Base-by-base conservation (phyloP, 441 rosid genomes). In the Omphalea diandra region DNA sequence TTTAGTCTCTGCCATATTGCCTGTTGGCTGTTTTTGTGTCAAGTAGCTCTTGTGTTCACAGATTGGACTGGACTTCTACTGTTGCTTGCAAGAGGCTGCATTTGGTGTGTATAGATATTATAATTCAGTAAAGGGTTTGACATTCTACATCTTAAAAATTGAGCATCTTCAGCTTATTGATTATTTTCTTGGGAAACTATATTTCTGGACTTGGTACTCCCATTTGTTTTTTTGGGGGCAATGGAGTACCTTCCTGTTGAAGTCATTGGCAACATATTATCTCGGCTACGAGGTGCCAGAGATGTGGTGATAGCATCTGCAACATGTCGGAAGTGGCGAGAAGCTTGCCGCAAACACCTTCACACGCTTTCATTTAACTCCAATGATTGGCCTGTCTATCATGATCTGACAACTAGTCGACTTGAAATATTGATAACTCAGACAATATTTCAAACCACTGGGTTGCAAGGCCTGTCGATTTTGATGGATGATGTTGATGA, bases 261-360 rank as follows among this genome's bases (percentile, higher is more conserved):
- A 80, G 87, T 91, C 3, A 72, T 89, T 63, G 95, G 93, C n/a
- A 86, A 84, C 68, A 85, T 91, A 62, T 66, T 89, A 38, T 91
- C 93, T 26, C 79, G 73, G 17, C 82, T 89, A 12, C 71, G 65
- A n/a, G 87, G 80, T 20, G 93, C 93, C 6, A 71, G 91, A 0
- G 90, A 87, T 67, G 89, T 84, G 36, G 87, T 91, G 32, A 73
- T 85, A 50, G 90, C 97, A 29, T 91, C 97, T 47, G 75, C 85
- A 17, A 88, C 92, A 0, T 94, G 94, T 76, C 66, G 74, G 53
- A 91, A 87, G 44, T 91, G 92, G 98, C 84, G 82, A 9, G 83
- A 88, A 76, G 97, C 97, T 63, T 90, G 65, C 49, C 78, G 77
- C 1, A 81, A 64, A 10, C 94, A 88, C 74, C 89, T 94, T 35